Conservation (phyloP, 202 grass and related monocot species). For the Schoenoplectus tabernaemontani region DNA sequence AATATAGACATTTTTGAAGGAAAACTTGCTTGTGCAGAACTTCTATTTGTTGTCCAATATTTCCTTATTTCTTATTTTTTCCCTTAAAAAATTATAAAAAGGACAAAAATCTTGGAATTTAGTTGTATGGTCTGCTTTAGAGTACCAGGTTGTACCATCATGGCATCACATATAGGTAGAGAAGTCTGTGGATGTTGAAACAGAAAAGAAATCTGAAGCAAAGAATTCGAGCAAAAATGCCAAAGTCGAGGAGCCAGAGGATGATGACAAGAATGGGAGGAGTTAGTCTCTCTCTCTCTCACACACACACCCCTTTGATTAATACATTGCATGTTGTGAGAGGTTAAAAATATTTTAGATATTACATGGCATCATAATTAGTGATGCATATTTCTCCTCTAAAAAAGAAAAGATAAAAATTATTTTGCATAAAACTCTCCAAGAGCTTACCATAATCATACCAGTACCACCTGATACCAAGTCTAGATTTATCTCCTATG, state of each 20-base stretch:
- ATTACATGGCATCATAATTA: no score
- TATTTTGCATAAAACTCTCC: conserved; percentile 37
- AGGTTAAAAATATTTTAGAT: not conserved
- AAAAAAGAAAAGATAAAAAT: no score
- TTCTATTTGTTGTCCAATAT: no score
- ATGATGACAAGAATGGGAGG: conserved; percentile 30
- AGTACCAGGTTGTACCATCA: no score
- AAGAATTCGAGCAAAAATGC: conserved; percentile 22
- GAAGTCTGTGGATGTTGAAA: conserved; percentile 13
- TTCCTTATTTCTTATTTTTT: no score
- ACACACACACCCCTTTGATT: not conserved
- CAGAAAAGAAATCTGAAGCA: conserved; percentile 17
- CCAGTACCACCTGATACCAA: conserved; percentile 85
- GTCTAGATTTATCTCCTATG: conserved; percentile 72
- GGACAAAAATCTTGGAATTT: no score
- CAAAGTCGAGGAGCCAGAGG: conserved; percentile 3
- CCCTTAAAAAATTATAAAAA: no score
- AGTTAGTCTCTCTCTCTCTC: conserved; percentile 34
- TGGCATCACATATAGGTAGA: no score
- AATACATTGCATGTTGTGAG: not conserved
- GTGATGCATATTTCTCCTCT: not conserved
- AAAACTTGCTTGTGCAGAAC: no score
- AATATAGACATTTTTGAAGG: no score
- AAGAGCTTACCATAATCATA: conserved; percentile 64
- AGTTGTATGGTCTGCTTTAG: no score